phyloP scores from a whole-genome alignment of 2,329 filamentous ascomycete genomes.

The Pseudopyrenochaeta lycopersici region DNA sequence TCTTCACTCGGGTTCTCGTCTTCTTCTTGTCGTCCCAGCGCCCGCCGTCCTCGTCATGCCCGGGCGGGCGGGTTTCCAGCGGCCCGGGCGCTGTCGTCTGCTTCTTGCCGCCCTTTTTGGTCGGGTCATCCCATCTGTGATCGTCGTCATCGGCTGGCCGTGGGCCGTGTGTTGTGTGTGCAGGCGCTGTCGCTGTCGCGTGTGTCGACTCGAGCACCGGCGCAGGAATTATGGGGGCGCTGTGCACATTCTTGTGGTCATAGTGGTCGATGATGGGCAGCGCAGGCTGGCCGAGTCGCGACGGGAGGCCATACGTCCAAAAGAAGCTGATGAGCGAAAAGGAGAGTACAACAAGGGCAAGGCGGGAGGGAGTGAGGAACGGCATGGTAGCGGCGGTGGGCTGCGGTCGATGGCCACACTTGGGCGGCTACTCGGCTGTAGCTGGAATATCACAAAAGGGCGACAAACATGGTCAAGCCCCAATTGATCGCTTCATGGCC shows the following conservation, averaged over 20 bases:
- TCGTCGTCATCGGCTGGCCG: constrained; percentile 17
- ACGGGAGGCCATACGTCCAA: constrained; percentile 41
- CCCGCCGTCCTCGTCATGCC: constrained; percentile 28
- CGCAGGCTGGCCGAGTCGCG: constrained; percentile 22
- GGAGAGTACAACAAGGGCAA: constrained; percentile 35
- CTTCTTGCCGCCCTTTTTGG: neutral
- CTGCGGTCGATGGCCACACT: neutral
- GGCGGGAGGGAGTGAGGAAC: constrained; percentile 41
- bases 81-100: constrained; percentile 9
- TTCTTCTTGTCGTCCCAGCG: constrained; percentile 27
- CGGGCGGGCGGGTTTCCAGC: constrained; percentile 13
- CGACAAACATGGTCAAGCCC: neutral
- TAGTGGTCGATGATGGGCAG: constrained; percentile 36
- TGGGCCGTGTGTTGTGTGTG: constrained; percentile 6
- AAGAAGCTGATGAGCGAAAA: constrained; percentile 42
- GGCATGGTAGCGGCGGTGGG: constrained; percentile 34
- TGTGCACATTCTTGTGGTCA: constrained; percentile 28
- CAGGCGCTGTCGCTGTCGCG: constrained; percentile 4
- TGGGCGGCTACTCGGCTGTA: neutral
- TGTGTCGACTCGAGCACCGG: constrained; percentile 19
- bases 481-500: neutral
- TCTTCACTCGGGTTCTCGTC: constrained; percentile 1
- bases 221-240: constrained; percentile 28
- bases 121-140: constrained; percentile 24
- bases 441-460: neutral